These are phyloP conservation scores for Rhizopogon salebrosus DNA, from an alignment of 768 basidiomycete genomes.

Conservation along the genomic window DNA sequence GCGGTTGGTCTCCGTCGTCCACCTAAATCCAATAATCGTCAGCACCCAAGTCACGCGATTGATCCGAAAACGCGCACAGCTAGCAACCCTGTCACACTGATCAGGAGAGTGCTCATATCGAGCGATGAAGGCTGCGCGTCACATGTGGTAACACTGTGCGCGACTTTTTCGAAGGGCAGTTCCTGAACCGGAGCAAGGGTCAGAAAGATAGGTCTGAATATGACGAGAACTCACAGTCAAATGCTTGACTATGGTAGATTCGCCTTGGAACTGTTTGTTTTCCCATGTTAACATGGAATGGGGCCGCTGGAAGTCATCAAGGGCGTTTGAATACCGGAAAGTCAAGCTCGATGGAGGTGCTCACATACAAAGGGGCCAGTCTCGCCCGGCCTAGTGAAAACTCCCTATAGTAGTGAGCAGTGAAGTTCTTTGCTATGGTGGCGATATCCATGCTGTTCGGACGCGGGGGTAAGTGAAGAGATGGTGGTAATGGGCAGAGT, in stretches of 20 bases:
- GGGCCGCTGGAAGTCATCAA: constrained; percentile 48
- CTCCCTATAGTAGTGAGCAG: constrained; percentile 74
- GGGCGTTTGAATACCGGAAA: constrained; percentile 24
- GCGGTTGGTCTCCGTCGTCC: constrained; percentile 72
- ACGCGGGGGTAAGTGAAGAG: constrained; percentile 11
- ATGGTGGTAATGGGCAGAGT: constrained; percentile 3
- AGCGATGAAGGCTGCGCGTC: constrained; percentile 84
- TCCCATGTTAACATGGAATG: constrained; percentile 88
- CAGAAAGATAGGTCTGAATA: not conserved
- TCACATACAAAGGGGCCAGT: constrained; percentile 72
- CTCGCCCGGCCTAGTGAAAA: constrained; percentile 61
- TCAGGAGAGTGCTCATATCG: constrained; percentile 53
- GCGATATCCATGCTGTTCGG: constrained; percentile 66
- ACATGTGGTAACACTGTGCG: constrained; percentile 74
- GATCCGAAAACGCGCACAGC: constrained; percentile 40
- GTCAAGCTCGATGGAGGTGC: constrained; percentile 24
- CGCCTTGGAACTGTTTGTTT: constrained; percentile 52
- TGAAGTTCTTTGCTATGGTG: constrained; percentile 72
- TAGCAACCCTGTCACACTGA: constrained; percentile 86
- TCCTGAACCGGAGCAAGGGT: constrained; percentile 32
- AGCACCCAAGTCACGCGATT: constrained; percentile 1
- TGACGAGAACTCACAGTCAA: constrained; percentile 47
- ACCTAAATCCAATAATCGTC: constrained; percentile 51
- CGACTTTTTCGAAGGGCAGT: constrained; percentile 78
- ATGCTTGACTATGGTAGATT: constrained; percentile 58